phyloP scores from a whole-genome alignment of 2,329 filamentous ascomycete species.

The Aaosphaeria arxii region DNA sequence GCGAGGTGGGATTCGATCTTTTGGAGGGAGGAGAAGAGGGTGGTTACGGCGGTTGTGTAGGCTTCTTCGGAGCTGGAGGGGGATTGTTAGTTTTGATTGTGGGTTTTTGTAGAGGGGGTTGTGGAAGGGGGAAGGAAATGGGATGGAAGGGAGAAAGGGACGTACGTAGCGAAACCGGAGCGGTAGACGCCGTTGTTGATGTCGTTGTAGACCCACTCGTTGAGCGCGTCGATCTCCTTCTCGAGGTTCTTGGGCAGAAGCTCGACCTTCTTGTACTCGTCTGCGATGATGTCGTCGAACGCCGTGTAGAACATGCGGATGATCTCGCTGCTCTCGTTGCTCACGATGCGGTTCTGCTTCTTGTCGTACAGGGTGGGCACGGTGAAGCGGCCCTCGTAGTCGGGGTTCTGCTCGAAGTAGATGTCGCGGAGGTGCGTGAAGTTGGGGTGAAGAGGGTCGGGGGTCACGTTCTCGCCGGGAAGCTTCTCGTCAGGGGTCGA shows the following conservation, averaged over 20 bases:
- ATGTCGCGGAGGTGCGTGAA: slow-evolving; percentile 74
- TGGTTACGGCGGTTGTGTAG: slow-evolving; percentile 45
- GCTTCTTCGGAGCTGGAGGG: slow-evolving; percentile 44
- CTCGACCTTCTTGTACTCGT: slow-evolving; percentile 43
- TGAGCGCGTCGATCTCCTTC: slow-evolving; percentile 47
- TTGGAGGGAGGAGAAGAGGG: slow-evolving; percentile 49
- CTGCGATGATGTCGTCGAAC: slow-evolving; percentile 63
- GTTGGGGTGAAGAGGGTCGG: slow-evolving; percentile 63
- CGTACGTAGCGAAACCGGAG: slow-evolving; percentile 49
- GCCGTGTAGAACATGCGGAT: slow-evolving; percentile 82
- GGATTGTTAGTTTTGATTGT: neutral
- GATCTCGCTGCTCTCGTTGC: slow-evolving; percentile 90
- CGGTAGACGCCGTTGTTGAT: slow-evolving; percentile 55
- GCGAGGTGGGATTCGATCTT: slow-evolving; percentile 44
- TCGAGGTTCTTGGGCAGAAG: slow-evolving; percentile 44
- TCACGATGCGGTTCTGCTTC: slow-evolving; percentile 73
- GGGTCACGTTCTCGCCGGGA: slow-evolving; percentile 54
- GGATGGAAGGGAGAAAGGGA: slow-evolving; percentile 8
- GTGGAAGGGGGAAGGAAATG: neutral
- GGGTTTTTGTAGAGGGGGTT: neutral
- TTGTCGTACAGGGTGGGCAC: slow-evolving; percentile 86
- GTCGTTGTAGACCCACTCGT: slow-evolving; percentile 53
- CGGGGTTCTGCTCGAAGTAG: slow-evolving; percentile 71
- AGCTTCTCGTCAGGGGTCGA: slow-evolving; percentile 60
- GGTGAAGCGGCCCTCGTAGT: slow-evolving; percentile 78